A percentile compares a stretch with the other conserved stretches of the same genome.
Conservation (phyloP, 768 basidiomycete species). For the Saitozyma podzolica region DNA sequence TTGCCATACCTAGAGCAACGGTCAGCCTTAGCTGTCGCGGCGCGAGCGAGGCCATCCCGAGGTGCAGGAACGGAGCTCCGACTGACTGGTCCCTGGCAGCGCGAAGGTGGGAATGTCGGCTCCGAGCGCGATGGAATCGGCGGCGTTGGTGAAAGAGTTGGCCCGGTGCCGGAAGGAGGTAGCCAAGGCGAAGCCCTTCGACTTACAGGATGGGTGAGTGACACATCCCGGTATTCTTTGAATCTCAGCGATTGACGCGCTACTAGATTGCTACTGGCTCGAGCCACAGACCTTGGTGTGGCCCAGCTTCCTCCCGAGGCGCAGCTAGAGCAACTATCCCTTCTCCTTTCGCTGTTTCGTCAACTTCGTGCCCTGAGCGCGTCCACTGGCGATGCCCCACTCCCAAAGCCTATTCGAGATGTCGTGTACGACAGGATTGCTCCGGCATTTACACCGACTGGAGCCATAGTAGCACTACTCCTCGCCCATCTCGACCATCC, state of each 20-base stretch:
- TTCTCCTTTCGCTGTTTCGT: conserved; percentile 20
- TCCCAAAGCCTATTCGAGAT: neutral
- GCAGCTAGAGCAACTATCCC: conserved; percentile 25
- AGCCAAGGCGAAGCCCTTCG: neutral
- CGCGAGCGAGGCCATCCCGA: no score
- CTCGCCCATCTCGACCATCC: conserved; percentile 19
- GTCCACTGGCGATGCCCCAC: neutral
- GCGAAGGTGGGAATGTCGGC: no score
- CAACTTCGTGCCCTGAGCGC: conserved; percentile 18
- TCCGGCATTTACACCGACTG: conserved; percentile 22
- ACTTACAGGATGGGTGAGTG: conserved; percentile 6
- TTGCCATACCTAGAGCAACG: no score
- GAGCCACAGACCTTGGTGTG: conserved; percentile 14
- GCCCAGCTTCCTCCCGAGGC: neutral
- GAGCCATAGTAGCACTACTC: conserved; percentile 13
- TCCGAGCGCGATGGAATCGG: no score
- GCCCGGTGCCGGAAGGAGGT: conserved; percentile 10
- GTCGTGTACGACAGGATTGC: conserved; percentile 1
- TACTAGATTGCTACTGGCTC: conserved; percentile 8
- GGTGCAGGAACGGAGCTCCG: no score
- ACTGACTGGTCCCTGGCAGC: no score
- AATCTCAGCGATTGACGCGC: neutral
- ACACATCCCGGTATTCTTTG: neutral
- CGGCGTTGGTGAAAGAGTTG: conserved; percentile 1
- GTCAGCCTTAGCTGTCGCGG: no score